A percentile compares a stretch with the other conserved stretches of the same genome.
Evolutionary conservation across 371 early-diverging fungal species (phyloP).

Genomic region (Vairimorpha apis): DNA sequence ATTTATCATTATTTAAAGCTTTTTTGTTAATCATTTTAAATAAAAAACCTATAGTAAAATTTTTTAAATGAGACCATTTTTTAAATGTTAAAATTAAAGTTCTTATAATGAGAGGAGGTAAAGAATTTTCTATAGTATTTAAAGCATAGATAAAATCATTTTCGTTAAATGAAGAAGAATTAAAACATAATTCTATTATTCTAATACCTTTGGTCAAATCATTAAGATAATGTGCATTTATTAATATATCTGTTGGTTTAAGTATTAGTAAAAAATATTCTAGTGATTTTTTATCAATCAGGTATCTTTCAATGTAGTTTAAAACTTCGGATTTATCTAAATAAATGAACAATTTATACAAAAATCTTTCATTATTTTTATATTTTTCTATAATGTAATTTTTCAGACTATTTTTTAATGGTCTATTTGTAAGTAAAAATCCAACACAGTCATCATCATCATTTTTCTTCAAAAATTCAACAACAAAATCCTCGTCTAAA

Average conservation of each 20-base stretch:
- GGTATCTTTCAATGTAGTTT: slow-evolving; percentile 4
- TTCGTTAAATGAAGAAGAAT: slow-evolving; percentile 21
- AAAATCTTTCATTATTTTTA: neutral
- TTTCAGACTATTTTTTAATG: slow-evolving; percentile 13
- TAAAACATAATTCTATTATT: slow-evolving; percentile 34
- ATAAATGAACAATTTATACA: slow-evolving; percentile 31
- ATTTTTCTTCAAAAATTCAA: slow-evolving; percentile 5
- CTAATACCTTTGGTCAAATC: slow-evolving; percentile 9
- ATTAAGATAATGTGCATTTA: slow-evolving; percentile 20
- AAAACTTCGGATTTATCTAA: slow-evolving; percentile 24
- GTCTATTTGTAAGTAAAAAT: slow-evolving; percentile 14
- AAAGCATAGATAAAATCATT: slow-evolving; percentile 29
- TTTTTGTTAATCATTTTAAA: slow-evolving; percentile 24
- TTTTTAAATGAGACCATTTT: slow-evolving; percentile 32
- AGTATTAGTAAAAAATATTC: slow-evolving; percentile 23
- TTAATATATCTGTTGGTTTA: slow-evolving; percentile 24
- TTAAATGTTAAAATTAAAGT: slow-evolving; percentile 28
- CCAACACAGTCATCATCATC: slow-evolving; percentile 1
- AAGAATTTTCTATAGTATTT: slow-evolving; percentile 20
- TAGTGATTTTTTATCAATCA: slow-evolving; percentile 26
- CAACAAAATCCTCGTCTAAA: slow-evolving; percentile 10
- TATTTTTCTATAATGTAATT: slow-evolving; percentile 12
- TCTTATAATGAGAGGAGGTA: slow-evolving; percentile 35
- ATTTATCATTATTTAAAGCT: slow-evolving; percentile 30
- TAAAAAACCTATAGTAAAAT: slow-evolving; percentile 25